These are phyloP conservation scores for Musa acuminata DNA, from an alignment of 176 grass and related monocot species.

Conservation along the genomic window DNA sequence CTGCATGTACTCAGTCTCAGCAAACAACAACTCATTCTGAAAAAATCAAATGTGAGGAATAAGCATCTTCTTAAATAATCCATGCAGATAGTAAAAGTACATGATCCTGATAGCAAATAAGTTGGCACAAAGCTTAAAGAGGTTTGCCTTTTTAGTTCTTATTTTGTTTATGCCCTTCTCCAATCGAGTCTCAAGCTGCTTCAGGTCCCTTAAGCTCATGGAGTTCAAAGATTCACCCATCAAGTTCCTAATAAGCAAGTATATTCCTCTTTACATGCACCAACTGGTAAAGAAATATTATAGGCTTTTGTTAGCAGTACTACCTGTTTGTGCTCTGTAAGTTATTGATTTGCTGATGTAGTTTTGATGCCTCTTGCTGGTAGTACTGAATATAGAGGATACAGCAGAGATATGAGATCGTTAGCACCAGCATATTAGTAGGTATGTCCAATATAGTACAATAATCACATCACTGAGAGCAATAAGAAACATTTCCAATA, in stretches of 20 bases:
- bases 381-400: slow-evolving; percentile 51
- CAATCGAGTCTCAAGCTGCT: slow-evolving; percentile 51
- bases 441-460: no score
- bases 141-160: slow-evolving; percentile 59
- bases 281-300: not conserved
- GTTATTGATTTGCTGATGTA: slow-evolving; percentile 44
- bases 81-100: not conserved
- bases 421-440: not conserved
- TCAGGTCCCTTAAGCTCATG: slow-evolving; percentile 47
- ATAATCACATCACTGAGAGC: no score
- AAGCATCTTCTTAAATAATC: not conserved
- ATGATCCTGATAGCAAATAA: not conserved
- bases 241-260: slow-evolving; percentile 35
- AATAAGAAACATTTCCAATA: no score
- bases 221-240: slow-evolving; percentile 42
- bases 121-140: not conserved
- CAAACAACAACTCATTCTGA: slow-evolving; percentile 58
- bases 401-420: slow-evolving; percentile 1
- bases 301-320: not conserved
- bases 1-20: slow-evolving; percentile 48
- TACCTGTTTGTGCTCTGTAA: slow-evolving; percentile 79
- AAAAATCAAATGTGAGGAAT: not conserved
- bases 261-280: not conserved
- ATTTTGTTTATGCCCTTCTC: slow-evolving; percentile 74
- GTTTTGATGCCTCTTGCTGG: slow-evolving; percentile 64